Conservation (phyloP, 1,284 basidiomycete species). For the Rhodotorula sp. region DNA sequence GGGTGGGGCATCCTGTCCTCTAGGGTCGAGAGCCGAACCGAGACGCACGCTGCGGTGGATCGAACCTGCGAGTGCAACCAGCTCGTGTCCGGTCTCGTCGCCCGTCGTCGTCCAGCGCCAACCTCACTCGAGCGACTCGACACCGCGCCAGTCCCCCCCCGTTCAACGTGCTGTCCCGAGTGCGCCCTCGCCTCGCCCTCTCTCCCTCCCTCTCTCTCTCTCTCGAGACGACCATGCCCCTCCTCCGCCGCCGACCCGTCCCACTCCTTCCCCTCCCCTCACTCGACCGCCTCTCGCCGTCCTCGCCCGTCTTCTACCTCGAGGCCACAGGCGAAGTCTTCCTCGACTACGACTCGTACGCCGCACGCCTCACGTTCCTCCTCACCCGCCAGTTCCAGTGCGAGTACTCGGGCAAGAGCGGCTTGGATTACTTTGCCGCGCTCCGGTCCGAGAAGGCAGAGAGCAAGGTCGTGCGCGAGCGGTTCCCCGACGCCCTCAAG, state of each 20-base stretch:
- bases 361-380: constrained; percentile 88
- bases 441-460: constrained; percentile 86
- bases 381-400: constrained; percentile 89
- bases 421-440: constrained; percentile 90
- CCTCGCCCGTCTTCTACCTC: constrained; percentile 73
- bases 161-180: not conserved
- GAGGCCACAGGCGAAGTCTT: constrained; percentile 92
- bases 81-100: too few relatives aligned
- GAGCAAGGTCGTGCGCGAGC: constrained; percentile 77
- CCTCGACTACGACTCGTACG: constrained; percentile 86
- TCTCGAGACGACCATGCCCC: constrained; percentile 37
- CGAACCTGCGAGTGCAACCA: too few relatives aligned
- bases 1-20: not conserved
- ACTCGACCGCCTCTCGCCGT: constrained; percentile 15
- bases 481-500: constrained; percentile 91
- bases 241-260: constrained; percentile 41
- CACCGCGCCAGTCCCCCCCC: not conserved
- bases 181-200: not conserved
- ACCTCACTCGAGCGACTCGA: not conserved
- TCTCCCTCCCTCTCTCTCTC: not conserved
- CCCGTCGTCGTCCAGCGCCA: not conserved
- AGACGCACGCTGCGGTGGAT: not conserved
- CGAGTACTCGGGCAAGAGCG: constrained; percentile 90
- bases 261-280: constrained; percentile 39
- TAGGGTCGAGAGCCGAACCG: too few relatives aligned